These are phyloP conservation scores for Crithidia brevicula DNA, from an alignment of 208 protist species.

Conservation along the genomic window DNA sequence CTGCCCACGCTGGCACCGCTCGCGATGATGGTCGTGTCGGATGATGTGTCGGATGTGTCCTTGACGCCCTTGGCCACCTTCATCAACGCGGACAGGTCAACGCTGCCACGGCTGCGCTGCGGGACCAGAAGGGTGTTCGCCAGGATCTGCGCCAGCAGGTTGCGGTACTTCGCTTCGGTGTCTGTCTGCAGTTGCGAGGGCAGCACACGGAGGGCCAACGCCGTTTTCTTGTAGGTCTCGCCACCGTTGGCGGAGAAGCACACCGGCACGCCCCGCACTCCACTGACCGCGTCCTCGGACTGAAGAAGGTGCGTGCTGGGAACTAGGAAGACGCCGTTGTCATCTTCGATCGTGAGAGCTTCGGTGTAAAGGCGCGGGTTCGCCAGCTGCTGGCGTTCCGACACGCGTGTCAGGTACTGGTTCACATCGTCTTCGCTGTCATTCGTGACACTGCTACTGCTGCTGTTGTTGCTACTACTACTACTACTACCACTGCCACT, in stretches of 20 bases:
- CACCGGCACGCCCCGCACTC: conserved; percentile 19
- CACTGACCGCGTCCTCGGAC: conserved; percentile 28
- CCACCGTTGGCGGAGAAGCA: conserved; percentile 65
- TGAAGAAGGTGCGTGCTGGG: conserved; percentile 39
- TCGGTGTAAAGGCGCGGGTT: conserved; percentile 60
- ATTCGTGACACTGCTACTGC: not conserved
- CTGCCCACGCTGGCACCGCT: not conserved
- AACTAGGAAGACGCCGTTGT: conserved; percentile 62
- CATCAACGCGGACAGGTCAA: conserved; percentile 50
- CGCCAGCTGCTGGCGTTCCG: conserved; percentile 34
- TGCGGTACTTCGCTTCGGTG: conserved; percentile 38
- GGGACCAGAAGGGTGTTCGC: conserved; percentile 67
- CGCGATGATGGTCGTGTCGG: conserved; percentile 3
- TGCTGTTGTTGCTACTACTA: conserved; percentile 11
- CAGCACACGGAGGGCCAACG: conserved; percentile 42
- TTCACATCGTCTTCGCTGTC: not conserved
- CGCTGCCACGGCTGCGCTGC: conserved; percentile 42
- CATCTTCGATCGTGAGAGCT: conserved; percentile 65
- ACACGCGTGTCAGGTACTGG: conserved; percentile 19
- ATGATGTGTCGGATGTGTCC: not conserved
- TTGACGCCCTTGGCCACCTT: conserved; percentile 9
- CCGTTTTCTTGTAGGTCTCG: conserved; percentile 36
- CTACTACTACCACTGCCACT: conserved; percentile 7
- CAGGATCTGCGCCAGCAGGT: conserved; percentile 47
- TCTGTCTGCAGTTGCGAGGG: conserved; percentile 47